Evolutionary conservation across 805 yeast genomes (phyloP).

Genomic region (Groenewaldozyma tartarivorans): DNA sequence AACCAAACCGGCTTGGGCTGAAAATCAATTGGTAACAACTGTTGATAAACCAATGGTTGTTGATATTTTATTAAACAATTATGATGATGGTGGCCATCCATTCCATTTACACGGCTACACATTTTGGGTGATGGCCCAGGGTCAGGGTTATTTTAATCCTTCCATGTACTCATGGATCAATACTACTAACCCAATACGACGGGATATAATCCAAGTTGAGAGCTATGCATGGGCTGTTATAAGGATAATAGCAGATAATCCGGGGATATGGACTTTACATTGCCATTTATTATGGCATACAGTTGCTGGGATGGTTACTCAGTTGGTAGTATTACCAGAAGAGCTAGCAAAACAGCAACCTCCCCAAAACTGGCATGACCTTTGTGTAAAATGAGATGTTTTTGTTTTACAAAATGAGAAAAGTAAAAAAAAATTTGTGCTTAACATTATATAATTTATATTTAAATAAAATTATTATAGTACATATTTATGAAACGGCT

Average conservation of each 20-base stretch:
- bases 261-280: conserved; percentile 93
- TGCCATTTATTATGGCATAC: conserved; percentile 95
- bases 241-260: conserved; percentile 75
- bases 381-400: conserved; percentile 3
- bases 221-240: conserved; percentile 41
- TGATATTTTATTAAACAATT: conserved; percentile 70
- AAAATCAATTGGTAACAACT: conserved; percentile 48
- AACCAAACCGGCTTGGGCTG: conserved; percentile 32
- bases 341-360: conserved; percentile 17
- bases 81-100: conserved; percentile 84
- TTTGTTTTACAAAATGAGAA: conserved; percentile 1
- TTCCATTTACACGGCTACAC: conserved; percentile 88
- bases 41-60: conserved; percentile 52
- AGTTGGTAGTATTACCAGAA: conserved; percentile 20
- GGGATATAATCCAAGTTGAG: conserved; percentile 28
- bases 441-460: neutral
- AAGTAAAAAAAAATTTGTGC: neutral
- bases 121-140: conserved; percentile 65
- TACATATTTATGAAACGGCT: neutral
- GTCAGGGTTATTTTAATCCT: conserved; percentile 37
- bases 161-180: conserved; percentile 38
- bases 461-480: neutral
- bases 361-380: conserved; percentile 13
- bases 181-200: conserved; percentile 42
- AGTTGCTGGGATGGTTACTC: conserved; percentile 60